phyloP scores from a whole-genome alignment of 495 filamentous ascomycete species.

The Penicillium malachiteum region DNA sequence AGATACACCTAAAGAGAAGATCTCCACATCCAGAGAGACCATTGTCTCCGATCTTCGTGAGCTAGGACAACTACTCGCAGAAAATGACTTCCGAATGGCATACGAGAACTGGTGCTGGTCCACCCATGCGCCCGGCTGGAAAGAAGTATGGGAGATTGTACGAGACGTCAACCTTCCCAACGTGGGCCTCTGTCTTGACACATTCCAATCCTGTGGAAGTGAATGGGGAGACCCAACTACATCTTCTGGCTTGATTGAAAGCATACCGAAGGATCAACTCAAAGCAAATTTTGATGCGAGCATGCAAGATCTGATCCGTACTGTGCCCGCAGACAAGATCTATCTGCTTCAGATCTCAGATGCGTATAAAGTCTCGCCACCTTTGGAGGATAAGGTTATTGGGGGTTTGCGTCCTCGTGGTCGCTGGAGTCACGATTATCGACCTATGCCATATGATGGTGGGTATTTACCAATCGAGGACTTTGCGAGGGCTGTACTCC shows the following conservation, averaged over 20 bases:
- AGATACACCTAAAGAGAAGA: constrained; percentile 54
- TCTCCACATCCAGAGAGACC: constrained; percentile 43
- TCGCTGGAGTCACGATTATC: constrained; percentile 69
- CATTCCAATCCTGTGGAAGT: constrained; percentile 73
- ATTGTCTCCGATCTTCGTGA: constrained; percentile 62
- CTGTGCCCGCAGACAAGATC: constrained; percentile 69
- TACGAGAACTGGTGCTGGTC: constrained; percentile 91
- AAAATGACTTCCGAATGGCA: constrained; percentile 57
- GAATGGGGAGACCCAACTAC: constrained; percentile 79
- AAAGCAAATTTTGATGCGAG: constrained; percentile 49
- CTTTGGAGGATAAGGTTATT: constrained; percentile 46
- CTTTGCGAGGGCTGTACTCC: constrained; percentile 64
- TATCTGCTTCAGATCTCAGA: constrained; percentile 76
- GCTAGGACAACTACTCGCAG: constrained; percentile 62
- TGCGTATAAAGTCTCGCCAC: constrained; percentile 62
- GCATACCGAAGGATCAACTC: constrained; percentile 39
- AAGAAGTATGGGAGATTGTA: constrained; percentile 66
- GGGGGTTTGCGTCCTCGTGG: constrained; percentile 56
- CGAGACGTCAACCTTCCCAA: constrained; percentile 60
- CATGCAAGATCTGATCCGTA: constrained; percentile 51
- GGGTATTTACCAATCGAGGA: constrained; percentile 71
- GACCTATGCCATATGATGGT: constrained; percentile 69
- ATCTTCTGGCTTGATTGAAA: constrained; percentile 55
- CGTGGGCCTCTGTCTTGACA: constrained; percentile 77
- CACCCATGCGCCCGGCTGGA: constrained; percentile 67